Conservation (phyloP, 352 stramenopile species). For the Globisporangium acanthophoron region DNA sequence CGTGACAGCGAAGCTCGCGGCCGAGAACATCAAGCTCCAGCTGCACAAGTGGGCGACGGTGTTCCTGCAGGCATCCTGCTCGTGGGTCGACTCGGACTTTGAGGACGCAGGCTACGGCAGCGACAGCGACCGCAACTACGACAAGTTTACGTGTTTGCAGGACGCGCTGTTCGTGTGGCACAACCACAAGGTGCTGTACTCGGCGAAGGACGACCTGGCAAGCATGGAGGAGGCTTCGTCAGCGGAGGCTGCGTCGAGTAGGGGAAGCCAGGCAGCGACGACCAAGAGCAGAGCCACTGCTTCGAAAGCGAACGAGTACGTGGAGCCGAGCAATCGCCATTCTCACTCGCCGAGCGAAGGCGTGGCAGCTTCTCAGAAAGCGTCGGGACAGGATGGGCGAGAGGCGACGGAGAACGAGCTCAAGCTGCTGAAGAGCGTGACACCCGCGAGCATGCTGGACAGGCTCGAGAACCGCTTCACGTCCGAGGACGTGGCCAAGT, state of each 20-base stretch:
- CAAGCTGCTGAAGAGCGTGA: slow-evolving; percentile 30
- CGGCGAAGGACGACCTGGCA: slow-evolving; percentile 32
- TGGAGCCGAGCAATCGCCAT: neutral
- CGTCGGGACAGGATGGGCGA: neutral
- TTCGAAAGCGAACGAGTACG: no score
- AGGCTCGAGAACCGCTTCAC: slow-evolving; percentile 34
- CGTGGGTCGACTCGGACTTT: slow-evolving; percentile 55
- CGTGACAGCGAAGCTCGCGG: slow-evolving; percentile 33
- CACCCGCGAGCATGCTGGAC: slow-evolving; percentile 35
- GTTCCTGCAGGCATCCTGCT: slow-evolving; percentile 56
- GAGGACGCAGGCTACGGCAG: slow-evolving; percentile 32
- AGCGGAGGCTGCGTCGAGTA: neutral
- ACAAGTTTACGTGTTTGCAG: slow-evolving; percentile 81
- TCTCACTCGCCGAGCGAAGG: no score
- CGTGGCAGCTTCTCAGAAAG: neutral
- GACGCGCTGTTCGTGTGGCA: slow-evolving; percentile 74
- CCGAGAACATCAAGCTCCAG: slow-evolving; percentile 62
- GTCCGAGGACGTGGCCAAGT: slow-evolving; percentile 20
- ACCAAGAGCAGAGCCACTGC: no score
- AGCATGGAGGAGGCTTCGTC: slow-evolving; percentile 1
- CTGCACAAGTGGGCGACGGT: slow-evolving; percentile 72
- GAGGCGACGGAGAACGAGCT: slow-evolving; percentile 18
- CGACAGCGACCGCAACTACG: slow-evolving; percentile 52
- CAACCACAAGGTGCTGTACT: slow-evolving; percentile 50
- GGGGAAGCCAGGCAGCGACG: neutral